Percentiles rank a stretch among this genome's conserved stretches.
Evolutionary conservation across 2,329 filamentous ascomycete species (phyloP).

Genomic region (Verticillium nonalfalfae): DNA sequence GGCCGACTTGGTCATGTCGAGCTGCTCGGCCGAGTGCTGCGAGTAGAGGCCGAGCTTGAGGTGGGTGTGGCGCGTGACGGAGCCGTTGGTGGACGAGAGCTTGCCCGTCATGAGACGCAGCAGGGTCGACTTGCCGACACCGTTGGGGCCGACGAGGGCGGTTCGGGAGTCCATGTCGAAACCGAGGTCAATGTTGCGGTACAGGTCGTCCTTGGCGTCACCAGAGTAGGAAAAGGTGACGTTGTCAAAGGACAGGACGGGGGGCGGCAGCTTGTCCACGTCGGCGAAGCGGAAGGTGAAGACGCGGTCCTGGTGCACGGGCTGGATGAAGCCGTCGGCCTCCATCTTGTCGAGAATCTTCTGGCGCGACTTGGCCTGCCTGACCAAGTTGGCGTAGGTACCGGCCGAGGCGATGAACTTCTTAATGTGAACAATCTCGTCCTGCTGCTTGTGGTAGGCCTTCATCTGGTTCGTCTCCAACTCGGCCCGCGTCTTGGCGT

Average conservation of each 20-base stretch:
- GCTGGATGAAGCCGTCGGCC: slow-evolving; percentile 96
- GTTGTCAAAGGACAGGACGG: slow-evolving; percentile 91
- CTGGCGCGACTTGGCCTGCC: slow-evolving; percentile 97
- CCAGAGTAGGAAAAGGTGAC: slow-evolving; percentile 98
- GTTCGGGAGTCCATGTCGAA: slow-evolving; percentile 99
- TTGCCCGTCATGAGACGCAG: slow-evolving; percentile 95
- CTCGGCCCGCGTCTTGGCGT: slow-evolving; percentile 89
- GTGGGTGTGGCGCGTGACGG: slow-evolving; percentile 89
- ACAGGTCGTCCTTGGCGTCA: slow-evolving; percentile 81
- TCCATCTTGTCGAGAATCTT: slow-evolving; percentile 99
- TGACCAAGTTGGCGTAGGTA: slow-evolving; percentile 99
- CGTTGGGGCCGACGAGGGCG: slow-evolving; percentile 93
- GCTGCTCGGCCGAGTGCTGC: slow-evolving; percentile 97
- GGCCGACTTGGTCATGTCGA: slow-evolving; percentile 95
- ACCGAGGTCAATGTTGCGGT: slow-evolving; percentile 94
- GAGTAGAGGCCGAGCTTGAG: slow-evolving; percentile 98
- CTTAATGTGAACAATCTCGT: slow-evolving; percentile 99
- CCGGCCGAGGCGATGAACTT: slow-evolving; percentile 99
- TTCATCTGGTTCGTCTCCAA: slow-evolving; percentile 98
- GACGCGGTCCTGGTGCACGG: slow-evolving; percentile 74
- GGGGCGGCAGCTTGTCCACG: slow-evolving; percentile 97
- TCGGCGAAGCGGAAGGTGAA: slow-evolving; percentile 99
- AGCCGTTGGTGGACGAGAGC: slow-evolving; percentile 75
- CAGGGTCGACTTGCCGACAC: slow-evolving; percentile 97
- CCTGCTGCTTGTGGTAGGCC: slow-evolving; percentile 98